A percentile compares a stretch with the other conserved stretches of the same genome.
These are phyloP conservation scores for Fusarium stilboides DNA, from an alignment of 2,329 filamentous ascomycete species.

Conservation along the genomic window DNA sequence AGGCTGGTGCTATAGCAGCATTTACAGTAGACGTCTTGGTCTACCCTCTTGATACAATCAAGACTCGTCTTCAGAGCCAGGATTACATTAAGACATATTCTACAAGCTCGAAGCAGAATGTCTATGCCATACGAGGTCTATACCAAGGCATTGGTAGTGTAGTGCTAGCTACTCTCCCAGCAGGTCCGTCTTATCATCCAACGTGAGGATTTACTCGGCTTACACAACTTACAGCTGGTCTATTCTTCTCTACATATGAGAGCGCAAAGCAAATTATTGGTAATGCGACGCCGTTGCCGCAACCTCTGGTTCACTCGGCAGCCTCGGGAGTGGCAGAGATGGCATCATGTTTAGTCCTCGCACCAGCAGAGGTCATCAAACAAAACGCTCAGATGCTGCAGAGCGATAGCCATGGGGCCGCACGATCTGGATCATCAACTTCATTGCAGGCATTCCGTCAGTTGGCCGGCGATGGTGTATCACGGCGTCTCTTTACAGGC, in stretches of 20 bases:
- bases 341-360: conserved; percentile 88
- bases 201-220: not conserved
- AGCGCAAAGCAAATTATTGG: conserved; percentile 76
- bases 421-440: conserved; percentile 52
- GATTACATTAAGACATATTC: conserved; percentile 79
- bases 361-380: conserved; percentile 91
- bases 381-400: conserved; percentile 91
- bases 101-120: conserved; percentile 67
- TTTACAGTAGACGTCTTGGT: conserved; percentile 89
- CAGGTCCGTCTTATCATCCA: conserved; percentile 66
- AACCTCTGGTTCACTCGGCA: conserved; percentile 78
- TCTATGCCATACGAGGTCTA: conserved; percentile 76
- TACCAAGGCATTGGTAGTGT: conserved; percentile 92
- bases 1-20: conserved; percentile 89
- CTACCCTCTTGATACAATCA: conserved; percentile 91
- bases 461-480: conserved; percentile 67
- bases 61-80: conserved; percentile 86
- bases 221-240: conserved; percentile 70
- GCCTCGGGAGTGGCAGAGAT: conserved; percentile 85
- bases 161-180: conserved; percentile 89
- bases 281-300: conserved; percentile 69
- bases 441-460: conserved; percentile 66
- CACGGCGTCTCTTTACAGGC: conserved; percentile 75
- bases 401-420: conserved; percentile 37
- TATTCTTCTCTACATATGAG: conserved; percentile 94